Evolutionary conservation across 139 green algal genomes (phyloP).

Genomic region (Tetraselmis chui): DNA sequence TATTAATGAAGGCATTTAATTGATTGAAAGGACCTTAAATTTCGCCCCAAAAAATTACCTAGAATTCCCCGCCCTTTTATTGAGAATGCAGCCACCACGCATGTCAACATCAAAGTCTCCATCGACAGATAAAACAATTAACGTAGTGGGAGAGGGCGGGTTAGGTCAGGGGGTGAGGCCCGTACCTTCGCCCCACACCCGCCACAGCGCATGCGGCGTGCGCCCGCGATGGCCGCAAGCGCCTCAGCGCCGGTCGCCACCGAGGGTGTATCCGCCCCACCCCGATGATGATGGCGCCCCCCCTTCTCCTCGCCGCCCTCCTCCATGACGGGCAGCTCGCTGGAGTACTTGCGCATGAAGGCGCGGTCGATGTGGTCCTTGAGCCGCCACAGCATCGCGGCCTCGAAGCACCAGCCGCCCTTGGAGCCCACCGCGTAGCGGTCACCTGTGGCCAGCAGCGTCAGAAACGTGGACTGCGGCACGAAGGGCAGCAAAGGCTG

Average conservation of each 20-base stretch:
- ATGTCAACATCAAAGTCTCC: too few species aligned
- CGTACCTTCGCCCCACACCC: conserved; percentile 86
- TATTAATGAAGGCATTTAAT: too few species aligned
- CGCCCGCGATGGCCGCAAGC: conserved; percentile 12
- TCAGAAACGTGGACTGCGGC: conserved; percentile 76
- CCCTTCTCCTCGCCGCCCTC: conserved; percentile 18
- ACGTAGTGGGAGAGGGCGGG: neutral
- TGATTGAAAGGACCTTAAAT: too few species aligned
- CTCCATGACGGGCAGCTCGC: conserved; percentile 33
- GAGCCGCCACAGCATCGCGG: conserved; percentile 67
- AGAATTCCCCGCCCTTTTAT: too few species aligned
- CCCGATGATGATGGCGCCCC: conserved; percentile 30
- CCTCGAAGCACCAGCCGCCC: conserved; percentile 39
- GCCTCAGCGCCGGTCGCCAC: conserved; percentile 38
- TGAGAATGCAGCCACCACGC: too few species aligned
- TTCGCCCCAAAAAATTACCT: too few species aligned
- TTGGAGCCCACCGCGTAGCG: conserved; percentile 42
- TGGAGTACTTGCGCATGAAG: conserved; percentile 78
- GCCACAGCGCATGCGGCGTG: conserved; percentile 70
- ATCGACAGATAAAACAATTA: too few species aligned
- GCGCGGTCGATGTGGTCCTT: conserved; percentile 88
- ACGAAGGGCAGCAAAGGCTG: conserved; percentile 58
- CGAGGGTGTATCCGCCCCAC: conserved; percentile 19
- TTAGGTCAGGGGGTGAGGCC: neutral
- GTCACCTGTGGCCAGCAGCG: conserved; percentile 67